Base-by-base conservation (phyloP, 2,329 filamentous ascomycete species). In the Claviceps sp. region DNA sequence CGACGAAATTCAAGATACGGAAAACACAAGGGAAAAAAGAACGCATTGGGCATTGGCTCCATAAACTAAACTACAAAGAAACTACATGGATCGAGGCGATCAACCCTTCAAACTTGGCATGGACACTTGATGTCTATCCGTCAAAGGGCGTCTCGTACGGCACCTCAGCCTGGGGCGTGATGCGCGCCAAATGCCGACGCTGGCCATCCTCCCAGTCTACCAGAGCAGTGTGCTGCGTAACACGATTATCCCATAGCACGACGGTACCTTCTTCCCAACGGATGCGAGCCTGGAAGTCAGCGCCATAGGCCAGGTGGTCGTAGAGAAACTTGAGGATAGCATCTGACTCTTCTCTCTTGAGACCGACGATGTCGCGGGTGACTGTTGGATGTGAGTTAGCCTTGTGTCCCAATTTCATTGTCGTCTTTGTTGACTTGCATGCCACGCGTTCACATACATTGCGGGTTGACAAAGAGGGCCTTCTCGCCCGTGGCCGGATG, bases 341-440 rank as follows among this genome's bases (percentile, higher is more conserved):
- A 56, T 94, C 88, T 1, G 83, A 88, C 63, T 95, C 89, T 62
- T 95, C 88, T 63, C 88, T 87, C 69, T 95, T 94, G 61, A 84
- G 79, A 13, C 87, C 88, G 1, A 91, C 78, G 50, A 95, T 91
- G 34, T 82, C 75, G 49, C 87, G 82, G 4, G 86, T 91, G 69
- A 93, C 83, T 86, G 50, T 20, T 1, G 13, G n/a, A 23, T 38
- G 2, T 2, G 1, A 3, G 48, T 45, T 17, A 37, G 26, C 17
- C 7, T 23, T 44, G 20, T 5, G 20, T 5, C 4, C 14, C 22
- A 1, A 2, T 14, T 34, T 37, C 29, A 23, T 13, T 47, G 11
- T 34, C n/a, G 29, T 22, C 17, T 43, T 13, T 20, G n/a, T 13
- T 4, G 6, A 9, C 8, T 1, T 5, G 5, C 17, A 11, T 22